Percentiles rank a stretch among this genome's conserved stretches.
Conservation (phyloP, 306 rosid species). For the Amphicarpaea edgeworthii region DNA sequence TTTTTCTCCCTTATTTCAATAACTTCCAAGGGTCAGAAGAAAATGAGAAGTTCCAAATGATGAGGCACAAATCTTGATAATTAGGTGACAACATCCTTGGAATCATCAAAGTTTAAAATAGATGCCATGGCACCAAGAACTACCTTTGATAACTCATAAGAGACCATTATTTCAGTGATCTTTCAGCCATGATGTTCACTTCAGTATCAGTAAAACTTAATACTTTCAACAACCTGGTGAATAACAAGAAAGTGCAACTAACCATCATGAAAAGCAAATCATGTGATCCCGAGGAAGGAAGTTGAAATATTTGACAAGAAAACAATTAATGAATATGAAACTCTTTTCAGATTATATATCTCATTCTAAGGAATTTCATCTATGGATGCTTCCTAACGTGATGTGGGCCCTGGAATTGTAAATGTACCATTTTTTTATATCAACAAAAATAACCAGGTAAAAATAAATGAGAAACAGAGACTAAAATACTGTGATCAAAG, state of each 20-base stretch:
- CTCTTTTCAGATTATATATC: constrained; percentile 30
- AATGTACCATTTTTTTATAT: constrained; percentile 15
- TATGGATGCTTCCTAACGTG: constrained; percentile 43
- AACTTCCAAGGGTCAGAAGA: constrained; percentile 12
- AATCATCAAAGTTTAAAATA: constrained; percentile 30
- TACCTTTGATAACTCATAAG: constrained; percentile 34
- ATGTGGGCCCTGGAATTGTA: constrained; percentile 17
- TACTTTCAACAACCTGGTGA: constrained; percentile 45
- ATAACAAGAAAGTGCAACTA: constrained; percentile 46
- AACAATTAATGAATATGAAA: constrained; percentile 17
- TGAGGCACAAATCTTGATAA: constrained; percentile 9
- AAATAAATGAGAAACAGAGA: constrained; percentile 26
- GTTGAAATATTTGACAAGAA: constrained; percentile 32
- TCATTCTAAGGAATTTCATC: neutral
- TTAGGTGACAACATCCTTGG: neutral
- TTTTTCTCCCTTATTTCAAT: neutral
- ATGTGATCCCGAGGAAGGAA: constrained; percentile 37
- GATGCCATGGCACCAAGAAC: constrained; percentile 32
- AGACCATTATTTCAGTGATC: constrained; percentile 35
- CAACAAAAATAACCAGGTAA: constrained; percentile 37
- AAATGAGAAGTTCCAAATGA: constrained; percentile 19
- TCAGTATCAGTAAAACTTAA: constrained; percentile 28
- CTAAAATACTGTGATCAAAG: constrained; percentile 44
- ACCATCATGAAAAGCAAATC: constrained; percentile 40
- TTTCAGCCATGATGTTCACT: constrained; percentile 40